A percentile compares a stretch with the other conserved stretches of the same genome.
Evolutionary conservation across 1,284 basidiomycete genomes (phyloP).

Genomic region (Singerocomus inundabilis): DNA sequence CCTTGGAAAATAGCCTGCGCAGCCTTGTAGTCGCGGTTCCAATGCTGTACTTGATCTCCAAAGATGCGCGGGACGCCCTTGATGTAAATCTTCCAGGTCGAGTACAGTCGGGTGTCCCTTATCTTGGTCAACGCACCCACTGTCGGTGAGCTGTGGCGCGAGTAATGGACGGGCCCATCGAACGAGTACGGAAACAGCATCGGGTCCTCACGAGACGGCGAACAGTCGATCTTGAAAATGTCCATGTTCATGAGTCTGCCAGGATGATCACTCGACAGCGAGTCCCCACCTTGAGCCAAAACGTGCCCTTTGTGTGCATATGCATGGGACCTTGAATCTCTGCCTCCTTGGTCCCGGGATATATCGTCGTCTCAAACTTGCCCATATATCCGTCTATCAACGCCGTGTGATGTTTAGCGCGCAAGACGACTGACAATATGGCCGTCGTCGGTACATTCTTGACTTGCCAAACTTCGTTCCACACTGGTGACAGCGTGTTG

Average conservation of each 20-base stretch:
- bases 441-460: conserved; percentile 69
- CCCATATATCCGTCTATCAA: conserved; percentile 65
- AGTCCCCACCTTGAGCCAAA: conserved; percentile 60
- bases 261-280: background rate
- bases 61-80: conserved; percentile 60
- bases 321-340: conserved; percentile 54
- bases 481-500: conserved; percentile 60
- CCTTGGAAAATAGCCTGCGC: conserved; percentile 71
- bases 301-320: conserved; percentile 52
- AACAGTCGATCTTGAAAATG: conserved; percentile 40
- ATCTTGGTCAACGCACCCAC: conserved; percentile 60
- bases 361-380: conserved; percentile 52
- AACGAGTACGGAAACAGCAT: conserved; percentile 56
- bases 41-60: conserved; percentile 56
- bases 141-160: conserved; percentile 66
- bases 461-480: conserved; percentile 72
- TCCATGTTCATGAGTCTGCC: conserved; percentile 17
- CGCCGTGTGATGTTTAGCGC: conserved; percentile 64
- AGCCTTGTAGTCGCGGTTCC: conserved; percentile 65
- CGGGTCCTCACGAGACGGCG: conserved; percentile 39
- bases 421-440: conserved; percentile 52
- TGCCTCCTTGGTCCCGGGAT: conserved; percentile 57
- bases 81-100: conserved; percentile 77
- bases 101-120: conserved; percentile 65
- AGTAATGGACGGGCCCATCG: conserved; percentile 70